Conservation (phyloP, 2,329 filamentous ascomycete species). For the Pseudogymnoascus sp. region DNA sequence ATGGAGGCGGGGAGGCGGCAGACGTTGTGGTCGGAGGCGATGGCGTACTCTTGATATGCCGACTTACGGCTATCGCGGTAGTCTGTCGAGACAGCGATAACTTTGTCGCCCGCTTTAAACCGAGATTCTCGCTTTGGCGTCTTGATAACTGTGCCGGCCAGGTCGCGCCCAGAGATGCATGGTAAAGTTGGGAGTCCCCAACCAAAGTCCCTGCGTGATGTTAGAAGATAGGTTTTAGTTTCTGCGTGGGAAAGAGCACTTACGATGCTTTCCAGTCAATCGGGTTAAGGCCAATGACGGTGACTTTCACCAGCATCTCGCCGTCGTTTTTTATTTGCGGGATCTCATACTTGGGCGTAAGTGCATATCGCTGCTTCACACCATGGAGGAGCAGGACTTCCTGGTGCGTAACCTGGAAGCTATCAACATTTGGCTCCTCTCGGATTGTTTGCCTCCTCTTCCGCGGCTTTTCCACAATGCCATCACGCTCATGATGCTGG, state of each 20-base stretch:
- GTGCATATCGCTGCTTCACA: conserved; percentile 39
- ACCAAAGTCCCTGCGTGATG: conserved; percentile 41
- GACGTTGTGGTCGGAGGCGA: conserved; percentile 30
- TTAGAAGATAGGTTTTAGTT: conserved; percentile 50
- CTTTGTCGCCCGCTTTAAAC: conserved; percentile 45
- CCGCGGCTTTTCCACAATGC: background rate
- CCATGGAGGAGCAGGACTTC: conserved; percentile 42
- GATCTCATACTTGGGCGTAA: conserved; percentile 36
- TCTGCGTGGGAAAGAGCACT: conserved; percentile 50
- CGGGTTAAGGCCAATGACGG: conserved; percentile 58
- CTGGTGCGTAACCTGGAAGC: conserved; percentile 26
- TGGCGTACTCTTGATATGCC: conserved; percentile 41
- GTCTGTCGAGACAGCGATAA: conserved; percentile 25
- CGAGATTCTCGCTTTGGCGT: conserved; percentile 34
- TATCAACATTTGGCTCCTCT: background rate
- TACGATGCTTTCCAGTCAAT: conserved; percentile 76
- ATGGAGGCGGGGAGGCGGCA: conserved; percentile 21
- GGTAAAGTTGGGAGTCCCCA: conserved; percentile 24
- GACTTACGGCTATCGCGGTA: conserved; percentile 25
- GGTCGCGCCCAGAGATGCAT: conserved; percentile 37
- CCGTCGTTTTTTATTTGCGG: conserved; percentile 44
- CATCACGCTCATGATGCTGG: background rate
- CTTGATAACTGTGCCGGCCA: conserved; percentile 56
- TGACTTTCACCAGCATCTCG: conserved; percentile 54
- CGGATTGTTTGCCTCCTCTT: background rate